Percentiles rank a stretch among this genome's conserved stretches.
Evolutionary conservation across 2,329 filamentous ascomycete genomes (phyloP).

Genomic region (Myriangium duriaei): DNA sequence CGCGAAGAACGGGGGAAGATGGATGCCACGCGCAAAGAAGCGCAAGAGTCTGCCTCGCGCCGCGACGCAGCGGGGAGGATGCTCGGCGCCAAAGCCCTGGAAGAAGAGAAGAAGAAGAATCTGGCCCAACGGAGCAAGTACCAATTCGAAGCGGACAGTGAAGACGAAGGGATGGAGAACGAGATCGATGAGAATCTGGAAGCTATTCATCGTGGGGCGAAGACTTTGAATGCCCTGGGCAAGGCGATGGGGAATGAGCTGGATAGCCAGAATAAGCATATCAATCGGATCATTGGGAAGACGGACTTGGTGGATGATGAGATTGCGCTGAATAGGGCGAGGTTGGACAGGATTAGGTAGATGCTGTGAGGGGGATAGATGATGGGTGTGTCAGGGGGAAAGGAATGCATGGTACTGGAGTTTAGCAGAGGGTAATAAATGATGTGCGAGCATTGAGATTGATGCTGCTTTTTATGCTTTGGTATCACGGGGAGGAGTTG

Average conservation of each 20-base stretch:
- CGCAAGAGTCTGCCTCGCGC: slow-evolving; percentile 43
- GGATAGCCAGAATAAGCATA: slow-evolving; percentile 62
- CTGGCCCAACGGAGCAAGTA: slow-evolving; percentile 58
- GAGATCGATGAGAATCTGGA: slow-evolving; percentile 43
- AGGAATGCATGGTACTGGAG: too few relatives aligned
- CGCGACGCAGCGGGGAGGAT: slow-evolving; percentile 51
- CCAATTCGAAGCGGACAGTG: slow-evolving; percentile 64
- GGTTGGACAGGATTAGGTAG: slow-evolving; percentile 51
- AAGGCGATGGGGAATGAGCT: slow-evolving; percentile 64
- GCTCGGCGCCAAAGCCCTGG: slow-evolving; percentile 31
- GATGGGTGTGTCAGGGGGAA: too few relatives aligned
- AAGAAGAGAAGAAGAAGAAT: slow-evolving; percentile 39
- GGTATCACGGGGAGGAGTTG: too few relatives aligned
- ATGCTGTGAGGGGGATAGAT: too few relatives aligned
- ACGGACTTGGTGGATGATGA: slow-evolving; percentile 74
- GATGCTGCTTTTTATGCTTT: too few relatives aligned
- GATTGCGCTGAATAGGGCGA: slow-evolving; percentile 64
- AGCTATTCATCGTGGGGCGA: slow-evolving; percentile 48
- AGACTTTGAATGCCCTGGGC: slow-evolving; percentile 60
- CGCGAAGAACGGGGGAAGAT: slow-evolving; percentile 42
- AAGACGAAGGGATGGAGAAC: slow-evolving; percentile 50
- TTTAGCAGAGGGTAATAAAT: too few relatives aligned
- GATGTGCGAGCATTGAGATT: too few relatives aligned
- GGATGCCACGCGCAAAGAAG: slow-evolving; percentile 43
- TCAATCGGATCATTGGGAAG: slow-evolving; percentile 60